These are phyloP conservation scores for Pseudozyma tsukubaensis DNA, from an alignment of 1,284 basidiomycete species.

Conservation along the genomic window DNA sequence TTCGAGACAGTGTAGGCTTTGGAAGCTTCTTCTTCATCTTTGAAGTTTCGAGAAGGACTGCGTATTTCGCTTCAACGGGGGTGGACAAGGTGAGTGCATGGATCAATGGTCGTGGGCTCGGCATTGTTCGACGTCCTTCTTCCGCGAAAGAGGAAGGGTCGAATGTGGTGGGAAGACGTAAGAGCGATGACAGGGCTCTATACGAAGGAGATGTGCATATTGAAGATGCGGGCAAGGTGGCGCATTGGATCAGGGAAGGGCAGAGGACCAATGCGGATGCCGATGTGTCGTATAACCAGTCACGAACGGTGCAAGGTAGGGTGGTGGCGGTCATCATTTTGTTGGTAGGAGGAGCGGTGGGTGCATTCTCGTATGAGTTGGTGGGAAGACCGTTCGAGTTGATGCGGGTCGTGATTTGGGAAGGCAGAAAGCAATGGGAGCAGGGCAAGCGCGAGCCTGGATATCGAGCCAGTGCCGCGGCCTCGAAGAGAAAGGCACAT, in stretches of 20 bases:
- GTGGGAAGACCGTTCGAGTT: slow-evolving; percentile 69
- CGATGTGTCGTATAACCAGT: slow-evolving; percentile 61
- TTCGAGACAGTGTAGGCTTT: slow-evolving; percentile 68
- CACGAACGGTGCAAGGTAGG: slow-evolving; percentile 57
- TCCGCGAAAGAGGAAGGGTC: slow-evolving; percentile 1
- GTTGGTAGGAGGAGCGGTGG: slow-evolving; percentile 62
- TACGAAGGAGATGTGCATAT: slow-evolving; percentile 27
- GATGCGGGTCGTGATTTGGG: slow-evolving; percentile 67
- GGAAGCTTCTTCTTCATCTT: slow-evolving; percentile 70
- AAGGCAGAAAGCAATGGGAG: slow-evolving; percentile 64
- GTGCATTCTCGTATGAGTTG: slow-evolving; percentile 62
- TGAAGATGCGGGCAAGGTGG: slow-evolving; percentile 19
- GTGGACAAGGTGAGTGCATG: slow-evolving; percentile 59
- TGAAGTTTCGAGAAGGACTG: slow-evolving; percentile 66
- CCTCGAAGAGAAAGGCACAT: slow-evolving; percentile 1
- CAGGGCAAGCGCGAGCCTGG: slow-evolving; percentile 49
- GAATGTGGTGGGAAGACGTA: slow-evolving; percentile 30
- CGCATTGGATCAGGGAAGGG: slow-evolving; percentile 36
- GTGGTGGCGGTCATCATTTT: slow-evolving; percentile 60
- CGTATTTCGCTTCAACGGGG: slow-evolving; percentile 60
- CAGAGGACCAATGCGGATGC: slow-evolving; percentile 27
- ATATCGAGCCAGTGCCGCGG: slow-evolving; percentile 10
- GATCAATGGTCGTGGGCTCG: slow-evolving; percentile 49
- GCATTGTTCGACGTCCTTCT: slow-evolving; percentile 15
- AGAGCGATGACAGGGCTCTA: slow-evolving; percentile 6